Evolutionary conservation across 495 filamentous ascomycete genomes (phyloP), one percentile per base, ranked within the genome.

Genomic region (Penicillium lagena): DNA sequence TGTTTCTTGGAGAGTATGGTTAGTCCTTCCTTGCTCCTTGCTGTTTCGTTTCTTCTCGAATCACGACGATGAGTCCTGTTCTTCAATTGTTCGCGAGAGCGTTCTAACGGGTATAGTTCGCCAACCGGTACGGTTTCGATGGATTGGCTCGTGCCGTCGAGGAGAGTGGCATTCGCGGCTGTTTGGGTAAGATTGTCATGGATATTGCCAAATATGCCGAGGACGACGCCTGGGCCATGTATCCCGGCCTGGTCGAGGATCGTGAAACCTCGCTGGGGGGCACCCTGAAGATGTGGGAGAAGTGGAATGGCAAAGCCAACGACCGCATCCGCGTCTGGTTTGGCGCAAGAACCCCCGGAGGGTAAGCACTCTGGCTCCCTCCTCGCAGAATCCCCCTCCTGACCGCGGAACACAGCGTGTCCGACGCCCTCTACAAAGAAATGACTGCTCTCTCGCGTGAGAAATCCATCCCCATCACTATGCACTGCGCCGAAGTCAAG

Each of bases 1-100:
- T 74, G 69, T 49, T 76, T 76, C 46, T 47, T 76, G 32, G 73
- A 76, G 50, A 66, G 66, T 40, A 75, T 76, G 73, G 64, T 68
- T 32, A 27, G 53, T 33, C 5, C 5, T 2, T 1, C 5, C 2
- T 33, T 1, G 5, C 9, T 2, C 2, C 5, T 9, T 33, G n/a
- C n/a, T n/a, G n/a, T n/a, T n/a, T n/a, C n/a, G n/a, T n/a, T n/a
- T n/a, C n/a, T n/a, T n/a, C n/a, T n/a, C n/a, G n/a, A n/a, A n/a
- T n/a, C n/a, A n/a, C n/a, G n/a, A n/a, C n/a, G n/a, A n/a, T n/a
- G n/a, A n/a, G n/a, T n/a, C n/a, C n/a, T n/a, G n/a, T n/a, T n/a
- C n/a, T n/a, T n/a, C n/a, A n/a, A n/a, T n/a, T n/a, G n/a, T 6
- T 1, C 2, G n/a, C 1, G n/a, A 33, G 1, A 33, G 1, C 2